phyloP scores from a whole-genome alignment of 2,329 filamentous ascomycete genomes.

The Cercospora beticola region DNA sequence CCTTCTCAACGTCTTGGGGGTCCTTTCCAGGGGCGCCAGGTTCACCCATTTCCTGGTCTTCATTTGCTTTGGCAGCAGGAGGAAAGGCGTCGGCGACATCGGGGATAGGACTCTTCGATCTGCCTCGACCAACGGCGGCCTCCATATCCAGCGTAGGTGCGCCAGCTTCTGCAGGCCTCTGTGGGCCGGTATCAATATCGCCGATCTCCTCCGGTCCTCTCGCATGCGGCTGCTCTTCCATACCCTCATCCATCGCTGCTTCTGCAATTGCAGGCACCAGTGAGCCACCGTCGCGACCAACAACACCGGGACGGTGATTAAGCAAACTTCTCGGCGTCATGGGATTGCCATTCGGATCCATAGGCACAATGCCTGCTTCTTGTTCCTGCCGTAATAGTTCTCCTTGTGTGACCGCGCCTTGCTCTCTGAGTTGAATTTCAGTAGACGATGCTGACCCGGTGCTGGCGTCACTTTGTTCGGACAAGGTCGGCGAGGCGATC shows the following conservation, averaged over 20 bases:
- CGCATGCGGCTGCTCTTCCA: conserved; percentile 65
- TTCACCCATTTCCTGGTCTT: conserved; percentile 21
- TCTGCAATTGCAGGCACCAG: conserved; percentile 26
- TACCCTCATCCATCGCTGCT: conserved; percentile 39
- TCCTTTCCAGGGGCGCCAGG: conserved; percentile 24
- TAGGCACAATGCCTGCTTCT: conserved; percentile 72
- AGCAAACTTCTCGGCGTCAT: conserved; percentile 37
- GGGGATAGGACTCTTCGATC: conserved; percentile 31
- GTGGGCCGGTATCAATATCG: conserved; percentile 80
- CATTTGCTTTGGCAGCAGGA: conserved; percentile 8
- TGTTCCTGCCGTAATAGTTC: conserved; percentile 86
- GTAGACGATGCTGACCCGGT: conserved; percentile 37
- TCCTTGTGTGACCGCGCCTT: conserved; percentile 71
- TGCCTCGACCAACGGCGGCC: conserved; percentile 41
- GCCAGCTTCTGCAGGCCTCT: conserved; percentile 40
- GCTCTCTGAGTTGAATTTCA: conserved; percentile 39
- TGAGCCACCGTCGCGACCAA: conserved; percentile 29
- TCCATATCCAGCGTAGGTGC: conserved; percentile 41
- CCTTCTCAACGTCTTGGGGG: conserved; percentile 24
- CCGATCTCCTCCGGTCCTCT: conserved; percentile 83
- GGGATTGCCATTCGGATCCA: conserved; percentile 23
- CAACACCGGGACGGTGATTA: conserved; percentile 26
- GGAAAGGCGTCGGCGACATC: conserved; percentile 5
- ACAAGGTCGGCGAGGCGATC: conserved; percentile 31
- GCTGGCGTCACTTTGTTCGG: conserved; percentile 39